Evolutionary conservation across 208 protist genomes (phyloP).

Genomic region (Porcisia deanei): DNA sequence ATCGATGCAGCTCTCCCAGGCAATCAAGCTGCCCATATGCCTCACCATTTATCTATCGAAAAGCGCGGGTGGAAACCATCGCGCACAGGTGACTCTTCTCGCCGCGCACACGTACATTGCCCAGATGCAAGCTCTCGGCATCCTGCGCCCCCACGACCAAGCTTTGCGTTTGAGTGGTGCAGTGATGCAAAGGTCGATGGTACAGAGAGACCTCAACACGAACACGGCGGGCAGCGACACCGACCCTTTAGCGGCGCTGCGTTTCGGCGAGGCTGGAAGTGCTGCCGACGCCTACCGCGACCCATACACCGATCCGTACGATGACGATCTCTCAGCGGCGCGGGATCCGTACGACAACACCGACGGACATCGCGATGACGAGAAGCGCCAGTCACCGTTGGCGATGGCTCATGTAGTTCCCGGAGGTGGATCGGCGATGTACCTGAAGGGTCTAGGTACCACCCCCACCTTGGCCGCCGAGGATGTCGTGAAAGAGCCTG

Average conservation of each 20-base stretch:
- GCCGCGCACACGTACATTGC: conserved; percentile 56
- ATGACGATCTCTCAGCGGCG: not conserved
- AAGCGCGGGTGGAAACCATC: conserved; percentile 61
- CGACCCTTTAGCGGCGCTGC: conserved; percentile 24
- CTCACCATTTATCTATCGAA: conserved; percentile 57
- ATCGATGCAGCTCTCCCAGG: conserved; percentile 33
- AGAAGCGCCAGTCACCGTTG: not conserved
- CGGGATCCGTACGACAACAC: conserved; percentile 23
- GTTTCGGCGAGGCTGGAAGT: not conserved
- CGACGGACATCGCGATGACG: not conserved
- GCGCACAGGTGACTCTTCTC: conserved; percentile 43
- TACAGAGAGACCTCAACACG: not conserved
- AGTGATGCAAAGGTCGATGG: not conserved
- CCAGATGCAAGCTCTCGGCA: conserved; percentile 51
- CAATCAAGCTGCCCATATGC: conserved; percentile 36
- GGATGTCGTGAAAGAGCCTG: conserved; percentile 17
- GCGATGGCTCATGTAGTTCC: not conserved
- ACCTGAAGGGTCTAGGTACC: not conserved
- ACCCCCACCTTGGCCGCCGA: not conserved
- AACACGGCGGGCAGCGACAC: not conserved
- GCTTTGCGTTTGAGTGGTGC: not conserved
- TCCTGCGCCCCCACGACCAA: conserved; percentile 18
- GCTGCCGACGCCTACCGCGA: conserved; percentile 22
- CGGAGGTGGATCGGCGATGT: not conserved
- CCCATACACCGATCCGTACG: conserved; percentile 24